Conservation (phyloP, 306 rosid species). For the Ochetophila trinervis region DNA sequence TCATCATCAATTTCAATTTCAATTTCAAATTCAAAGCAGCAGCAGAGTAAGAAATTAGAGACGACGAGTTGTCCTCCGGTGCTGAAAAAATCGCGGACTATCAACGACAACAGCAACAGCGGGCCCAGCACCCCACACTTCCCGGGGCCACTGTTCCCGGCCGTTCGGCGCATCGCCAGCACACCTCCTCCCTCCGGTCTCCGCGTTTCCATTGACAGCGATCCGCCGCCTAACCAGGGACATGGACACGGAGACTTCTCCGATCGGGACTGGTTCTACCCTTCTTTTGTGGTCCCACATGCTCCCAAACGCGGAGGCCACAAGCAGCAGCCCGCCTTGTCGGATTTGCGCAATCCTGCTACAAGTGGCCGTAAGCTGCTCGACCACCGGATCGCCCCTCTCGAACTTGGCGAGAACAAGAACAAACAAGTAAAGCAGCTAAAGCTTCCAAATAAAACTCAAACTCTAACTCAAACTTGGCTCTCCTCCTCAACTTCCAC, state of each 20-base stretch:
- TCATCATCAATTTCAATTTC: too few relatives aligned
- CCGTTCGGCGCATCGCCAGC: slow-evolving; percentile 33
- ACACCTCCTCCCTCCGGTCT: slow-evolving; percentile 32
- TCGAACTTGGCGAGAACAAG: slow-evolving; percentile 6
- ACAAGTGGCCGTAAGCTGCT: neutral
- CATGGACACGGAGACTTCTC: slow-evolving; percentile 30
- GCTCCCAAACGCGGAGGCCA: slow-evolving; percentile 40
- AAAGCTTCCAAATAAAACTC: neutral
- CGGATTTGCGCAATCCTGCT: slow-evolving; percentile 12
- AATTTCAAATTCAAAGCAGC: neutral
- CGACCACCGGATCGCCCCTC: neutral
- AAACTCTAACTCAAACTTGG: neutral
- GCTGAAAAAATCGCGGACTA: slow-evolving; percentile 53
- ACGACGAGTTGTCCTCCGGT: slow-evolving; percentile 46
- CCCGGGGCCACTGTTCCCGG: slow-evolving; percentile 48
- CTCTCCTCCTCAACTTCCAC: neutral
- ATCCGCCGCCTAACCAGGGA: neutral
- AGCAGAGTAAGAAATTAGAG: slow-evolving; percentile 8
- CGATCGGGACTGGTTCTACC: slow-evolving; percentile 65
- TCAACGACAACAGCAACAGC: slow-evolving; percentile 12
- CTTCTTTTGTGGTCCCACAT: slow-evolving; percentile 63
- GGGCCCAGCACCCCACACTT: slow-evolving; percentile 25
- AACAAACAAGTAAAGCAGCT: slow-evolving; percentile 10
- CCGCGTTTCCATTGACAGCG: slow-evolving; percentile 29
- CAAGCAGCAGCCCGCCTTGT: slow-evolving; percentile 8